phyloP scores from a whole-genome alignment of 2,329 filamentous ascomycete genomes.

The Coniochaeta prunicola region DNA sequence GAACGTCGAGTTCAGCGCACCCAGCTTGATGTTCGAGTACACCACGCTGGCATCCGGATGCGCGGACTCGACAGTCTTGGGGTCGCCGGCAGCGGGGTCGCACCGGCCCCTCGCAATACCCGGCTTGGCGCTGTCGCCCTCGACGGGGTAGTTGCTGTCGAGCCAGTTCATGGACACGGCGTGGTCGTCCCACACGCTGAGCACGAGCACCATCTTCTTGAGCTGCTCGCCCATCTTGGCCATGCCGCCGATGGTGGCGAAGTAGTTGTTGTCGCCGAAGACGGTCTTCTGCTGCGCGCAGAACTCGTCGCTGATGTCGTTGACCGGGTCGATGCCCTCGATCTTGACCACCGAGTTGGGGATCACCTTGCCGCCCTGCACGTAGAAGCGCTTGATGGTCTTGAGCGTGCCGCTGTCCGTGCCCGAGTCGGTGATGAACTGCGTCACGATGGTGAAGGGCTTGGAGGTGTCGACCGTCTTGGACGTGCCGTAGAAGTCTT shows the following conservation, averaged over 20 bases:
- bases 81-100: conserved; percentile 34
- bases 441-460: conserved; percentile 51
- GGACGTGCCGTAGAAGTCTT: conserved; percentile 47
- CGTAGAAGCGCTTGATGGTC: conserved; percentile 49
- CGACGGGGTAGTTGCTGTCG: conserved; percentile 47
- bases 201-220: conserved; percentile 23
- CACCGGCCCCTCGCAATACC: conserved; percentile 43
- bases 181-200: conserved; percentile 47
- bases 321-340: conserved; percentile 19
- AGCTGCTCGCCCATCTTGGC: conserved; percentile 37
- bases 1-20: conserved; percentile 38
- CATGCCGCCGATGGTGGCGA: conserved; percentile 43
- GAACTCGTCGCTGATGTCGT: conserved; percentile 41
- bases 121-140: conserved; percentile 23
- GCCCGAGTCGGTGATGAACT: conserved; percentile 37
- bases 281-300: conserved; percentile 47
- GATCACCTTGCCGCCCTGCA: conserved; percentile 47
- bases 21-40: conserved; percentile 42
- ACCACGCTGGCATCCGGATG: conserved; percentile 33
- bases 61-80: conserved; percentile 32
- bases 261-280: conserved; percentile 44
- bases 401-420: conserved; percentile 38
- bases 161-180: conserved; percentile 54
- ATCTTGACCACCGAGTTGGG: conserved; percentile 28
- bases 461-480: conserved; percentile 44